Evolutionary conservation across 1,284 basidiomycete species (phyloP).

Genomic region (Phellopilus nigrolimitatus): DNA sequence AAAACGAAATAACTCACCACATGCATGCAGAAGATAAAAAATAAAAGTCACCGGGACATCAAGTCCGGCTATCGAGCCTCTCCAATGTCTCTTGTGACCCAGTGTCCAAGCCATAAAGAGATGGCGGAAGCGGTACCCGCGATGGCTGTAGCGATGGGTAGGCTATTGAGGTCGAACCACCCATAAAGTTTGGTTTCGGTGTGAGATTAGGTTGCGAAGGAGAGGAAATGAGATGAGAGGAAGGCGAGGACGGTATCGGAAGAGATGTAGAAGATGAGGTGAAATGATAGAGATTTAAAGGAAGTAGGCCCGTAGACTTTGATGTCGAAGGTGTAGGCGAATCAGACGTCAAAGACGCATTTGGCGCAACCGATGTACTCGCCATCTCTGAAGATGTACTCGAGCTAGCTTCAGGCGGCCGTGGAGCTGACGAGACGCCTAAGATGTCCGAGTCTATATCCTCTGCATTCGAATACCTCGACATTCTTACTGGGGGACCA

Average conservation of each 20-base stretch:
- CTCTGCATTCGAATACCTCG: neutral
- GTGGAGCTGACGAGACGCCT: neutral
- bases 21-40: constrained; percentile 1
- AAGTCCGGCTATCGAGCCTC: constrained; percentile 14
- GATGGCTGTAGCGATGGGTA: constrained; percentile 15
- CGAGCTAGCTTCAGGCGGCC: neutral
- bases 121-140: constrained; percentile 15
- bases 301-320: neutral
- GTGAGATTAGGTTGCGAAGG: constrained; percentile 1
- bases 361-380: too few species aligned
- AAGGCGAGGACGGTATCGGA: constrained; percentile 2
- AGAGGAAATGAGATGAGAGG: neutral
- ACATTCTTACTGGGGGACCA: neutral
- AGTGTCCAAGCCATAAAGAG: constrained; percentile 9
- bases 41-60: neutral
- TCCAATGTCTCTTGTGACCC: constrained; percentile 10
- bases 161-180: constrained; percentile 4
- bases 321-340: neutral
- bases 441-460: neutral
- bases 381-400: constrained; percentile 10
- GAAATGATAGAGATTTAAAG: neutral
- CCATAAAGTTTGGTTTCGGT: neutral
- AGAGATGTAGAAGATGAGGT: constrained; percentile 13
- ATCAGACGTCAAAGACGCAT: neutral
- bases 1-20: constrained; percentile 9